Conservation (phyloP, 192 early-diverging fungal genomes). For the Coemansia sp. region DNA sequence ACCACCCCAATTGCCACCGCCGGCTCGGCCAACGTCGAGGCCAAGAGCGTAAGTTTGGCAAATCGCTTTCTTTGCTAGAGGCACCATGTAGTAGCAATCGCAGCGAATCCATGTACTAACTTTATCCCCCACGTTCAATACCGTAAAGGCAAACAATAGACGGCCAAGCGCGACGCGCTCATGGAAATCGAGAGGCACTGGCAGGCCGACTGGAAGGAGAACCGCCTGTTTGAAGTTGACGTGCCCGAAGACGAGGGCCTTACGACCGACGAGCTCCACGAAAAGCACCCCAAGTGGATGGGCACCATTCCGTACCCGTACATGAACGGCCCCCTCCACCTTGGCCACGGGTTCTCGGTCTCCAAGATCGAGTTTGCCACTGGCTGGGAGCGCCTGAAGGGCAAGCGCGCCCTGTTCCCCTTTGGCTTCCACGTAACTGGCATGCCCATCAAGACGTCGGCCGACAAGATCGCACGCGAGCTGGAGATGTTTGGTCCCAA, state of each 20-base stretch:
- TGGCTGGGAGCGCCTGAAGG: conserved; percentile 92
- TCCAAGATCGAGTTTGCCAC: conserved; percentile 97
- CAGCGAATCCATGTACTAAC: too few species aligned
- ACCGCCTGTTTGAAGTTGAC: conserved; percentile 81
- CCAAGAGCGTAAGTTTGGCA: neutral
- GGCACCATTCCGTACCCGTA: conserved; percentile 98
- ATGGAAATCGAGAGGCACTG: conserved; percentile 72
- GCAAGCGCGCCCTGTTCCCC: conserved; percentile 91
- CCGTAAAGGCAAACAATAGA: too few species aligned
- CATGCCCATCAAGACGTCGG: conserved; percentile 96
- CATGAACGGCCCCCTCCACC: conserved; percentile 92
- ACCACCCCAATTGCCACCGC: neutral
- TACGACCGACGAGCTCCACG: conserved; percentile 58
- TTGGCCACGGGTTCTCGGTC: conserved; percentile 96
- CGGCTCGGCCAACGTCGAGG: neutral
- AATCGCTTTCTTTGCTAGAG: neutral
- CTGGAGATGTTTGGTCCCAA: conserved; percentile 57
- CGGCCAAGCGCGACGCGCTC: conserved; percentile 80
- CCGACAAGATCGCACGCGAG: conserved; percentile 58
- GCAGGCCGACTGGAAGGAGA: conserved; percentile 81
- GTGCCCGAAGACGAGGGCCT: conserved; percentile 71
- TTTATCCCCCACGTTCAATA: too few species aligned
- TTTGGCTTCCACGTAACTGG: conserved; percentile 99
- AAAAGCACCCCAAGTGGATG: conserved; percentile 85
- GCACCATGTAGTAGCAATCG: too few species aligned